These are phyloP conservation scores for Clarireedia hainanense DNA, from an alignment of 2,329 filamentous ascomycete genomes.

Conservation along the genomic window DNA sequence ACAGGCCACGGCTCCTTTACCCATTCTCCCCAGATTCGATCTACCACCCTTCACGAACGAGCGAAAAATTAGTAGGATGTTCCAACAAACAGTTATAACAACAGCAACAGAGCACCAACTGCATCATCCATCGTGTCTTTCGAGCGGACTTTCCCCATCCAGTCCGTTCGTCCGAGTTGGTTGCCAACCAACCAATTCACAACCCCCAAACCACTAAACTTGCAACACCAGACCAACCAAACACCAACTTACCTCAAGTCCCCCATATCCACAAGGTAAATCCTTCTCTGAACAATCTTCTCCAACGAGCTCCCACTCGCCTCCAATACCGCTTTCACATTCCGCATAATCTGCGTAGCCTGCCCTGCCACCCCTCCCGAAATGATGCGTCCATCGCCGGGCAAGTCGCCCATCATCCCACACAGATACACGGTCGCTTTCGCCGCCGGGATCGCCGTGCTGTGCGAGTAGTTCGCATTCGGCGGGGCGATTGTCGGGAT, in stretches of 20 bases:
- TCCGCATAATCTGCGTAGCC: slow-evolving; percentile 5
- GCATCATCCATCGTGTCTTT: neutral
- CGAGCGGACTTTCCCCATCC: no score
- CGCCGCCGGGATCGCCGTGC: neutral
- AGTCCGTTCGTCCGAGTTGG: neutral
- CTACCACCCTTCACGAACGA: neutral
- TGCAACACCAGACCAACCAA: neutral
- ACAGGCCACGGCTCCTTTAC: slow-evolving; percentile 5
- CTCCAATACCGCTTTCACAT: slow-evolving; percentile 1
- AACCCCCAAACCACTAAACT: no score
- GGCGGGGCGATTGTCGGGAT: neutral
- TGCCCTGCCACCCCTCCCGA: neutral
- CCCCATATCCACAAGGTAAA: slow-evolving; percentile 3
- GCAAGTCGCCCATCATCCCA: slow-evolving; percentile 3
- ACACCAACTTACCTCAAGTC: slow-evolving; percentile 3
- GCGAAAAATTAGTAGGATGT: no score
- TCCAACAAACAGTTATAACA: no score
- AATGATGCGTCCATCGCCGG: slow-evolving; percentile 1
- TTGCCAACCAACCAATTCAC: neutral
- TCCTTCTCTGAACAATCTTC: slow-evolving; percentile 4
- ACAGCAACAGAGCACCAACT: no score
- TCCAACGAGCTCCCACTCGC: slow-evolving; percentile 1
- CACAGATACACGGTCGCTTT: slow-evolving; percentile 3
- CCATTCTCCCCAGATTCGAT: slow-evolving; percentile 7
- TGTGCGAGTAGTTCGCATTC: slow-evolving; percentile 1